Base-by-base conservation (phyloP, 306 rosid species). In the Phaseolus lunatus region DNA sequence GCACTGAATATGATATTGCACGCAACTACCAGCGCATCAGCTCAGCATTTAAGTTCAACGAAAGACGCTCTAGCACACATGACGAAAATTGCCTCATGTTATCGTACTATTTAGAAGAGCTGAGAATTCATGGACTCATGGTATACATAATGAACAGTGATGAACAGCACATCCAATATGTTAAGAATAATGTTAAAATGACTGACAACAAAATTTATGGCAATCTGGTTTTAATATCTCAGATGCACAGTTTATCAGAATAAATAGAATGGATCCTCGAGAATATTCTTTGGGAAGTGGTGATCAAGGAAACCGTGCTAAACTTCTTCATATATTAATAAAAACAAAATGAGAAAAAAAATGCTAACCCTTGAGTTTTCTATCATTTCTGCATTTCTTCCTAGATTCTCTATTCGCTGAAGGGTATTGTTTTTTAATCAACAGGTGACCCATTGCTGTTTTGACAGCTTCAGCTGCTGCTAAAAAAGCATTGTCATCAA, bases 321-420 rank as follows among this genome's bases (percentile, higher is more conserved):
- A 23, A 13, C 65, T 59, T 75, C 63, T 61, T 62, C 57, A 84
- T 58, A 65, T 43, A 78, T 75, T 50, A 64, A 44, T 33, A 44
- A 61, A 56, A 73, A 37, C 49, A 61, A 76, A 16, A 39, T 41
- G 27, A 27, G 50, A 11, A 22, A 10, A 43, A 49, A 15, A 16
- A 11, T 54, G 75, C 76, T 87, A 89, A 26, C 58, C 75, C 71
- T 88, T 89, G 15, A 43, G 73, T 84, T 92, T 95, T 86, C 86
- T 89, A 67, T 95, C 97, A 86, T 95, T 95, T 85, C 99, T 89
- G 50, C 88, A 80, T 85, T 91, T 89, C 94, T 95, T 92, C 78
- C 89, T 87, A 82, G 73, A 87, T 64, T 92, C 97, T 64, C 97
- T 88, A 47, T 82, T 89, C 78, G 91, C 97, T 2, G 79, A 35